Percentiles rank a stretch among this genome's conserved stretches.
Evolutionary conservation across 78 protist genomes (phyloP).

Genomic region (Dictyostelium firmibasis): DNA sequence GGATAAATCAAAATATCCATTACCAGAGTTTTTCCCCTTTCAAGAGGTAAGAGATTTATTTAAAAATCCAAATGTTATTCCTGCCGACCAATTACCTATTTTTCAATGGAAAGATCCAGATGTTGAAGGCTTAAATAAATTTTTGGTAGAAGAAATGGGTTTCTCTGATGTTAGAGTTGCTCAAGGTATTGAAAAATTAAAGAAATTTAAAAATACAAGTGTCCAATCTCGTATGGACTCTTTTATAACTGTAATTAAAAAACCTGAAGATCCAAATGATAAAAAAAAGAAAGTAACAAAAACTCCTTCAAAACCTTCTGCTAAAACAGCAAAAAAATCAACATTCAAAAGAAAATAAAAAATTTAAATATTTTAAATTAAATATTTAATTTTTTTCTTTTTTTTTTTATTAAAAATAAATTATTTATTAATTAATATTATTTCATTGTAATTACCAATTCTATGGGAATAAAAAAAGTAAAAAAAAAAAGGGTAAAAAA

Average conservation of each 20-base stretch:
- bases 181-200: conserved; percentile 78
- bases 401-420: too few relatives aligned
- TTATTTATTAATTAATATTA: too few relatives aligned
- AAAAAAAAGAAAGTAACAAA: conserved; percentile 34
- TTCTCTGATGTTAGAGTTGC: conserved; percentile 78
- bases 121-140: conserved; percentile 87
- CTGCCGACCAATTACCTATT: conserved; percentile 14
- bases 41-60: conserved; percentile 91
- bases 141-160: conserved; percentile 89
- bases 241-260: conserved; percentile 51
- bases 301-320: conserved; percentile 25
- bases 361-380: neutral
- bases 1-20: conserved; percentile 74
- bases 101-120: conserved; percentile 91
- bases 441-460: too few relatives aligned
- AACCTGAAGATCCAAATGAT: conserved; percentile 47
- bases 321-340: conserved; percentile 20
- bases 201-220: conserved; percentile 62
- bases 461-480: neutral
- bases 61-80: conserved; percentile 85
- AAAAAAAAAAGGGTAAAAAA: neutral
- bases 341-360: conserved; percentile 21
- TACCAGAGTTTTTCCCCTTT: conserved; percentile 87
- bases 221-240: conserved; percentile 82
- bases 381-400: neutral